Evolutionary conservation across 2,329 filamentous ascomycete species (phyloP).

Genomic region (Alternaria sp.): DNA sequence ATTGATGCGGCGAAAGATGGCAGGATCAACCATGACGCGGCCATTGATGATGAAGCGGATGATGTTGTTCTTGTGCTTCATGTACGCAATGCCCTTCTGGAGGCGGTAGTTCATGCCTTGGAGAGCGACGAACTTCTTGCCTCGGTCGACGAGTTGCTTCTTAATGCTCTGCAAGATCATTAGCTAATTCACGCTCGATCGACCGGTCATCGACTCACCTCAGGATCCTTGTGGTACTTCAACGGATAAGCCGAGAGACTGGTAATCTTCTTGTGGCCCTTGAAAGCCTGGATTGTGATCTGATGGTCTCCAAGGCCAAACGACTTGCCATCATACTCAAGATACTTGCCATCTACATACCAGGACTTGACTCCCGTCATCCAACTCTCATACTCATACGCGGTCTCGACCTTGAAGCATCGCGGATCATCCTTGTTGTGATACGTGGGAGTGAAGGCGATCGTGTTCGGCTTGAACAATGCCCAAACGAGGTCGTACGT

Average conservation of each 20-base stretch:
- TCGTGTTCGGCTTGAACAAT: slow-evolving; percentile 83
- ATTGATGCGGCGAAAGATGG: slow-evolving; percentile 81
- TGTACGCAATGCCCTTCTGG: slow-evolving; percentile 83
- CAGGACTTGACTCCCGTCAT: slow-evolving; percentile 75
- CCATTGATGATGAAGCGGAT: slow-evolving; percentile 86
- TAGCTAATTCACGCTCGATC: not conserved
- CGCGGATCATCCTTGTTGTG: slow-evolving; percentile 77
- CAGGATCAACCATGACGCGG: slow-evolving; percentile 85
- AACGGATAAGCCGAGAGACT: slow-evolving; percentile 79
- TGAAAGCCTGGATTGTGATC: slow-evolving; percentile 75
- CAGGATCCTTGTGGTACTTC: slow-evolving; percentile 77
- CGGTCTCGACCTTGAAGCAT: slow-evolving; percentile 80
- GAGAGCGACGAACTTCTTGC: slow-evolving; percentile 83
- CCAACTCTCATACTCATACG: slow-evolving; percentile 72
- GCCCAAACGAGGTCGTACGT: slow-evolving; percentile 91
- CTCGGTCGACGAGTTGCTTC: slow-evolving; percentile 74
- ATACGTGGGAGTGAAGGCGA: slow-evolving; percentile 79
- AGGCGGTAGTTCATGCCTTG: slow-evolving; percentile 82
- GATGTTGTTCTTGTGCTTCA: slow-evolving; percentile 77
- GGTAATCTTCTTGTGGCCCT: slow-evolving; percentile 81
- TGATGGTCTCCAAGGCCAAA: slow-evolving; percentile 78
- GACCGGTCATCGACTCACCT: slow-evolving; percentile 28
- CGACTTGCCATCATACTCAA: slow-evolving; percentile 87
- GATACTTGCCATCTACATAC: slow-evolving; percentile 75
- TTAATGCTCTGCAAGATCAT: slow-evolving; percentile 58